Evolutionary conservation across 23 red algal genomes (phyloP).

Genomic region (Pyropia haitanensis): DNA sequence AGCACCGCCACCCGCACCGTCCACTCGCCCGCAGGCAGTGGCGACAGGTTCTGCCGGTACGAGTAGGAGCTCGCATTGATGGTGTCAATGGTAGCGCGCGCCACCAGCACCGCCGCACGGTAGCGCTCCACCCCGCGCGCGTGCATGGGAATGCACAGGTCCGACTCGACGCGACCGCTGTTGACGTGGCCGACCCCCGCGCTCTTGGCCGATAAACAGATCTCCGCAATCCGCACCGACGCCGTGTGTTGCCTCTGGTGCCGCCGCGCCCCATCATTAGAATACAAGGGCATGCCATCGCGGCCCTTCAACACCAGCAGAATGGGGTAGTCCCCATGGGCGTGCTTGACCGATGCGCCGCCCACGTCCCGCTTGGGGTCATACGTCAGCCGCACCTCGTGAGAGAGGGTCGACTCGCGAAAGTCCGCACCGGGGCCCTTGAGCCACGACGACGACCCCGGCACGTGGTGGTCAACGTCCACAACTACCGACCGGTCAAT

Average conservation of each 20-base stretch:
- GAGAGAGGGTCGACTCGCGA: slow-evolving; percentile 32
- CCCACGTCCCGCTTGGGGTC: neutral
- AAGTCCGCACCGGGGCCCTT: slow-evolving; percentile 51
- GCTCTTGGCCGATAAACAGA: slow-evolving; percentile 22
- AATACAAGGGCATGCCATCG: slow-evolving; percentile 42
- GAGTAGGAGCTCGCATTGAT: slow-evolving; percentile 61
- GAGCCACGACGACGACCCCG: slow-evolving; percentile 13
- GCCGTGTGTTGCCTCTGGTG: slow-evolving; percentile 22
- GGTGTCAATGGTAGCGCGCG: slow-evolving; percentile 29
- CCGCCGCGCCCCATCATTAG: slow-evolving; percentile 35
- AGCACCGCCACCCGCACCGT: slow-evolving; percentile 64
- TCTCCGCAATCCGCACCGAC: slow-evolving; percentile 31
- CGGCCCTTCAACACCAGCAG: slow-evolving; percentile 42
- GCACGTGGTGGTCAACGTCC: slow-evolving; percentile 8
- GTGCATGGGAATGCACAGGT: slow-evolving; percentile 36
- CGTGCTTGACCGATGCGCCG: neutral
- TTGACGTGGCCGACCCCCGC: slow-evolving; percentile 23
- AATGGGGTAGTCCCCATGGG: slow-evolving; percentile 29
- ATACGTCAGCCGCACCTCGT: slow-evolving; percentile 41
- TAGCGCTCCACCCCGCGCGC: slow-evolving; percentile 40
- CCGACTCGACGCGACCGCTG: slow-evolving; percentile 18
- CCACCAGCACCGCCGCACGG: slow-evolving; percentile 41
- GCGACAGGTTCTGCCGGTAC: slow-evolving; percentile 62
- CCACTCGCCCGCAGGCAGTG: slow-evolving; percentile 61
- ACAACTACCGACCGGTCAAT: slow-evolving; percentile 55